A percentile compares a stretch with the other conserved stretches of the same genome.
Evolutionary conservation across 2,329 filamentous ascomycete species (phyloP).

Genomic region (Hymenoscyphus linearis): DNA sequence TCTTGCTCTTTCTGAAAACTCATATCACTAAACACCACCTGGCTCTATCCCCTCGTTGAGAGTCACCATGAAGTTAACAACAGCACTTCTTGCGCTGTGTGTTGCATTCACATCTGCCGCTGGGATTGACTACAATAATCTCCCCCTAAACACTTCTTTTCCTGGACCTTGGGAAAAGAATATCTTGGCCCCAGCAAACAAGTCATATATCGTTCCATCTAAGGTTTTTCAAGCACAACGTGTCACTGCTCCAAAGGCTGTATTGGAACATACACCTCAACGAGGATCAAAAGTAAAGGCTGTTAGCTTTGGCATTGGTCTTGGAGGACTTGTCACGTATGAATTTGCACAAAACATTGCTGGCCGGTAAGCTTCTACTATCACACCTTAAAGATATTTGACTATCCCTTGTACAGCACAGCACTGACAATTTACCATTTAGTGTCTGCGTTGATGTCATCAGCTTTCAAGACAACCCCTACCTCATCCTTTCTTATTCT

Average conservation of each 20-base stretch:
- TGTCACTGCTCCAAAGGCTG: slow-evolving; percentile 23
- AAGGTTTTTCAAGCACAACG: slow-evolving; percentile 10
- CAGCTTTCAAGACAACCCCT: slow-evolving; percentile 28
- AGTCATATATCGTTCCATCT: slow-evolving; percentile 33
- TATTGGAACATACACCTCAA: slow-evolving; percentile 13
- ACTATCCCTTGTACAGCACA: background rate
- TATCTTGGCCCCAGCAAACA: slow-evolving; percentile 35
- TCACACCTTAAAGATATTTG: background rate
- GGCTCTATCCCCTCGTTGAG: too few species aligned
- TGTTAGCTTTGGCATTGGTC: slow-evolving; percentile 16
- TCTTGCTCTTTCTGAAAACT: too few species aligned
- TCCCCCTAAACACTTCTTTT: slow-evolving; percentile 33
- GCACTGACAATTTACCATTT: background rate
- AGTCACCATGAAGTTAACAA: background rate
- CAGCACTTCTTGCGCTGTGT: background rate
- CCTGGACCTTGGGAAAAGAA: slow-evolving; percentile 37
- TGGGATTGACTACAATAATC: slow-evolving; percentile 21
- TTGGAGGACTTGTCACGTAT: slow-evolving; percentile 35
- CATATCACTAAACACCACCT: too few species aligned
- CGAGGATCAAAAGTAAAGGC: slow-evolving; percentile 11
- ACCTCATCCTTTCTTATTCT: slow-evolving; percentile 34
- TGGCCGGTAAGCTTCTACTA: background rate
- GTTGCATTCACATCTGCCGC: slow-evolving; percentile 6
- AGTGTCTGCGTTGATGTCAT: slow-evolving; percentile 35
- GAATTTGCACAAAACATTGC: slow-evolving; percentile 38